phyloP scores from a whole-genome alignment of 2,329 filamentous ascomycete genomes.

The Diaporthe citriasiana region DNA sequence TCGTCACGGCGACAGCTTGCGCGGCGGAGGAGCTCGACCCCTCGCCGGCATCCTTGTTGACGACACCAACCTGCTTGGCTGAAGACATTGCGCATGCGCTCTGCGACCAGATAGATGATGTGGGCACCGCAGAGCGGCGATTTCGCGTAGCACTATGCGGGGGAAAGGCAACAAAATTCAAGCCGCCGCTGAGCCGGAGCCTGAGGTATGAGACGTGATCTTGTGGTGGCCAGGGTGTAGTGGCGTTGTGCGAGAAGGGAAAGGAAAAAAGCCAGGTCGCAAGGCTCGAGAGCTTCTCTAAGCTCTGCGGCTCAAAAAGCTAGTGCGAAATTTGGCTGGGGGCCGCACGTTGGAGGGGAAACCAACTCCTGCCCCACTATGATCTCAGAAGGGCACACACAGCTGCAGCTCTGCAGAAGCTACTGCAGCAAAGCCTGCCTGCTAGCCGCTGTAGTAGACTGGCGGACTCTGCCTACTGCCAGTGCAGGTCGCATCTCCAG shows the following conservation, averaged over 20 bases:
- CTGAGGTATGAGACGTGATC: background rate
- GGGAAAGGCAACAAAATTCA: background rate
- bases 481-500: background rate
- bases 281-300: conserved; percentile 23
- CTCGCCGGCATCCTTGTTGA: conserved; percentile 36
- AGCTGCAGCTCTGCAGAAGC: background rate
- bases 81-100: conserved; percentile 38
- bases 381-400: conserved; percentile 1
- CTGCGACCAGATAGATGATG: background rate
- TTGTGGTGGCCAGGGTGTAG: conserved; percentile 10
- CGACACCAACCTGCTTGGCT: conserved; percentile 21
- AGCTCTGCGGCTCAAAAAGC: conserved; percentile 37
- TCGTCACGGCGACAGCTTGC: conserved; percentile 14
- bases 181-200: conserved; percentile 13
- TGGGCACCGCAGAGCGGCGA: background rate
- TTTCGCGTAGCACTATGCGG: background rate
- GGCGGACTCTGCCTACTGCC: background rate
- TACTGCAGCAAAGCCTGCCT: background rate
- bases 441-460: background rate
- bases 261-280: conserved; percentile 21
- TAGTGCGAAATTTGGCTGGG: conserved; percentile 32
- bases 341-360: conserved; percentile 28
- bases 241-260: conserved; percentile 30
- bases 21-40: conserved; percentile 24
- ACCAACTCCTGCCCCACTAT: conserved; percentile 29